Percentiles rank a stretch among this genome's conserved stretches.
Conservation (phyloP, 2,329 filamentous ascomycete genomes). For the Aphanoascus verrucosus region DNA sequence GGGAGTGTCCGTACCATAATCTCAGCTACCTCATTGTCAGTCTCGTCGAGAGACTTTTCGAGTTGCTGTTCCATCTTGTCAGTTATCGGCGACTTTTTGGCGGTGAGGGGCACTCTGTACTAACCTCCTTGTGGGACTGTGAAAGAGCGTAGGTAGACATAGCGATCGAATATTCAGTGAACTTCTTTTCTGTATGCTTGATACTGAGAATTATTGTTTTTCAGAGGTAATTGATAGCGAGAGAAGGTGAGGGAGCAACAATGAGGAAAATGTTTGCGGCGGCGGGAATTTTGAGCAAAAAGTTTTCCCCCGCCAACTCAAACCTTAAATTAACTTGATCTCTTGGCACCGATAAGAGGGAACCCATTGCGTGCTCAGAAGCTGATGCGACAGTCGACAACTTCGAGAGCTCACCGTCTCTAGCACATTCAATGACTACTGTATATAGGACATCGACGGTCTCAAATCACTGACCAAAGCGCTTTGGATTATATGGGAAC, state of each 20-base stretch:
- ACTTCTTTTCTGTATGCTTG: neutral
- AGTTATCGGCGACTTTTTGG: slow-evolving; percentile 19
- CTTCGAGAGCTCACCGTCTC: neutral
- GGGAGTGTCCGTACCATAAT: slow-evolving; percentile 67
- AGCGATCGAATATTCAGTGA: slow-evolving; percentile 18
- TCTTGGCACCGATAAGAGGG: neutral
- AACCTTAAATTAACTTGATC: neutral
- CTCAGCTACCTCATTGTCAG: slow-evolving; percentile 84
- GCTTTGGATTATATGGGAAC: neutral
- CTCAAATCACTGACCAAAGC: neutral
- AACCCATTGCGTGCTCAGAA: neutral
- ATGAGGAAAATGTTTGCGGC: neutral
- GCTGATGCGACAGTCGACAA: neutral
- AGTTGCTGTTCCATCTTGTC: slow-evolving; percentile 59
- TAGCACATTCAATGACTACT: too few relatives aligned
- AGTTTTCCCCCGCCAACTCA: slow-evolving; percentile 5
- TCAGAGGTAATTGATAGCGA: neutral
- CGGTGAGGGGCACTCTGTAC: slow-evolving; percentile 24
- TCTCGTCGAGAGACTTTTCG: slow-evolving; percentile 84
- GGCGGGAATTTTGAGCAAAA: slow-evolving; percentile 3
- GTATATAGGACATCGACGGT: neutral
- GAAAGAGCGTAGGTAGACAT: slow-evolving; percentile 52
- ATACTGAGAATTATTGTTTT: neutral
- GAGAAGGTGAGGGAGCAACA: neutral
- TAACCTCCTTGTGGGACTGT: slow-evolving; percentile 54